Conservation (phyloP, 2,329 filamentous ascomycete genomes). For the Tolypocladium album region DNA sequence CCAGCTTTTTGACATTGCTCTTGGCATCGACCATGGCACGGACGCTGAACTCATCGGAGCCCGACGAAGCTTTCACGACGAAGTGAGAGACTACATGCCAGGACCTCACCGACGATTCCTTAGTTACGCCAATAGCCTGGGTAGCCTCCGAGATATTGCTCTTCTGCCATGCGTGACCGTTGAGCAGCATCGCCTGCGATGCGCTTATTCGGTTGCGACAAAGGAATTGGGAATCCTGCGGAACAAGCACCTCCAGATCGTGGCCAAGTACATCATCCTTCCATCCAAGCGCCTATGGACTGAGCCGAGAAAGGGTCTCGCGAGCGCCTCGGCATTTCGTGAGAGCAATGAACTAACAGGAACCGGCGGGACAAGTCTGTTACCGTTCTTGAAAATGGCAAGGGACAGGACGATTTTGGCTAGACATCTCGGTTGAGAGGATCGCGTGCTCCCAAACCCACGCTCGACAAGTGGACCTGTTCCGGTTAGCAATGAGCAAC, state of each 20-base stretch:
- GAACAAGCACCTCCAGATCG: conserved; percentile 81
- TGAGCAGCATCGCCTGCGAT: conserved; percentile 32
- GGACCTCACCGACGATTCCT: conserved; percentile 73
- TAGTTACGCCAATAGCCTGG: conserved; percentile 53
- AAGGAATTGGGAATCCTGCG: conserved; percentile 66
- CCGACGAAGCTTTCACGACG: conserved; percentile 35
- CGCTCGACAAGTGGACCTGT: not conserved
- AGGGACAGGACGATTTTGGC: conserved; percentile 63
- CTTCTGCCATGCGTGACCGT: conserved; percentile 37
- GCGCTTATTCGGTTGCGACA: conserved; percentile 59
- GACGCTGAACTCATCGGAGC: conserved; percentile 18
- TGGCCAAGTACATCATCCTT: conserved; percentile 81
- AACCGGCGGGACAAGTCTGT: conserved; percentile 76
- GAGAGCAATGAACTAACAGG: conserved; percentile 51
- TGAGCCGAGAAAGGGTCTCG: conserved; percentile 27
- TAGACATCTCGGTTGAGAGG: conserved; percentile 15
- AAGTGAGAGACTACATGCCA: conserved; percentile 88
- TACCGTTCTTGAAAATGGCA: conserved; percentile 83
- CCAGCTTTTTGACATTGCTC: conserved; percentile 81
- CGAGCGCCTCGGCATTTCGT: conserved; percentile 28
- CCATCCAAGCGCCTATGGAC: conserved; percentile 44
- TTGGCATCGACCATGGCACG: conserved; percentile 66
- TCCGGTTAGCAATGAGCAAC: not conserved
- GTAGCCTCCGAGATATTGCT: conserved; percentile 66
- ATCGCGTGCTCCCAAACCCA: not conserved